These are phyloP conservation scores for Astraeus odoratus DNA, from an alignment of 768 basidiomycete genomes.

Conservation along the genomic window DNA sequence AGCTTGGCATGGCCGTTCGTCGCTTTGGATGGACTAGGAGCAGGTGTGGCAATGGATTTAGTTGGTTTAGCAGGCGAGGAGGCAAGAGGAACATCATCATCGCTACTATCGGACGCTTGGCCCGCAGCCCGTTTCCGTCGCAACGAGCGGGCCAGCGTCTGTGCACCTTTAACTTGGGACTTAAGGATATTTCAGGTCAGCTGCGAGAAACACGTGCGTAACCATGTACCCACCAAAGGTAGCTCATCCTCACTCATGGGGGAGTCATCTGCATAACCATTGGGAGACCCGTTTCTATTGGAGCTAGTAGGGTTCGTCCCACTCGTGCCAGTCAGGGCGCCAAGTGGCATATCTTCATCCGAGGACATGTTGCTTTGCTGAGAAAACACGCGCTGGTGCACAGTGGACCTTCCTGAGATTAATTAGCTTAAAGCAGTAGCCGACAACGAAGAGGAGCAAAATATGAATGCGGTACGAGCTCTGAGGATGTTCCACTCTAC, in stretches of 20 bases:
- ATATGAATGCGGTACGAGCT: conserved; percentile 21
- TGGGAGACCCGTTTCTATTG: conserved; percentile 37
- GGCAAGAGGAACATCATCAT: conserved; percentile 66
- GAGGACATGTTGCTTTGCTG: conserved; percentile 43
- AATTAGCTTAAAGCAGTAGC: conserved; percentile 10
- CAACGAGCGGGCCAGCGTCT: conserved; percentile 27
- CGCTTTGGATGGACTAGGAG: conserved; percentile 35
- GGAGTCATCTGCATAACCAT: conserved; percentile 33
- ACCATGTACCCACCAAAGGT: conserved; percentile 51
- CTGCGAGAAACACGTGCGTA: neutral
- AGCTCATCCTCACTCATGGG: conserved; percentile 66
- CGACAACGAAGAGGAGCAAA: conserved; percentile 19
- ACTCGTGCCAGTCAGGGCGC: conserved; percentile 30
- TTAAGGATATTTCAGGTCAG: conserved; percentile 20
- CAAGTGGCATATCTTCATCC: conserved; percentile 53
- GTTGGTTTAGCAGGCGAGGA: conserved; percentile 60
- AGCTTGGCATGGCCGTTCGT: conserved; percentile 30
- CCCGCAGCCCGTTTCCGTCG: conserved; percentile 50
- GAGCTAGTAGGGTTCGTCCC: conserved; percentile 38
- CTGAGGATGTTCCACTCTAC: conserved; percentile 22
- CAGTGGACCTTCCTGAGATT: neutral
- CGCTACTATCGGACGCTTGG: conserved; percentile 53
- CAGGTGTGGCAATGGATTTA: conserved; percentile 32
- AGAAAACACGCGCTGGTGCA: conserved; percentile 7
- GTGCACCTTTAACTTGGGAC: conserved; percentile 52